phyloP scores from a whole-genome alignment of 257 asterid species.

The Coffea eugenioides region DNA sequence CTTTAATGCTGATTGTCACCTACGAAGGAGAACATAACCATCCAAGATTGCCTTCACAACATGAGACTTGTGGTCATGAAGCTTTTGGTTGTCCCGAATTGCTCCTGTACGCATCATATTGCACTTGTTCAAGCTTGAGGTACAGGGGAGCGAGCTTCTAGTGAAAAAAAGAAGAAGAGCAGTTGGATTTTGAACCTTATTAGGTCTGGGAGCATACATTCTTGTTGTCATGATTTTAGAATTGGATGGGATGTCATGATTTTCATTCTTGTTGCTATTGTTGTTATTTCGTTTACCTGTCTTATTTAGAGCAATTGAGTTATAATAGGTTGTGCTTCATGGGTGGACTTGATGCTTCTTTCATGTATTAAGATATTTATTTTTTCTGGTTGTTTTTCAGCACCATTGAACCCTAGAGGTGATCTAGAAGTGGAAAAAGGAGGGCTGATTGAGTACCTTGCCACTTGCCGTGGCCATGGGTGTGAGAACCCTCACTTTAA shows the following conservation, averaged over 20 bases:
- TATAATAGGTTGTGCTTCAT: neutral
- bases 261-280: no score
- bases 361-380: neutral
- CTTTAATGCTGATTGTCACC: slow-evolving; percentile 86
- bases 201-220: slow-evolving; percentile 5
- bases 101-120: slow-evolving; percentile 28
- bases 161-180: neutral
- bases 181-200: slow-evolving; percentile 6
- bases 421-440: neutral
- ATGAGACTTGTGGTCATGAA: slow-evolving; percentile 16
- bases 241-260: no score
- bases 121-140: slow-evolving; percentile 16
- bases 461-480: no score
- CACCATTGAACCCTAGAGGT: slow-evolving; percentile 13
- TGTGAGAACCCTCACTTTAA: no score
- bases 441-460: no score
- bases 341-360: neutral
- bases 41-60: slow-evolving; percentile 71
- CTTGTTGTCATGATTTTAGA: no score
- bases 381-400: slow-evolving; percentile 18
- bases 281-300: no score
- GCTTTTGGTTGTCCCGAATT: slow-evolving; percentile 25
- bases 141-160: slow-evolving; percentile 14
- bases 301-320: no score
- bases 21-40: slow-evolving; percentile 97